Conservation (phyloP, 129 eudicot genomes). For the Oenanthe sinensis region DNA sequence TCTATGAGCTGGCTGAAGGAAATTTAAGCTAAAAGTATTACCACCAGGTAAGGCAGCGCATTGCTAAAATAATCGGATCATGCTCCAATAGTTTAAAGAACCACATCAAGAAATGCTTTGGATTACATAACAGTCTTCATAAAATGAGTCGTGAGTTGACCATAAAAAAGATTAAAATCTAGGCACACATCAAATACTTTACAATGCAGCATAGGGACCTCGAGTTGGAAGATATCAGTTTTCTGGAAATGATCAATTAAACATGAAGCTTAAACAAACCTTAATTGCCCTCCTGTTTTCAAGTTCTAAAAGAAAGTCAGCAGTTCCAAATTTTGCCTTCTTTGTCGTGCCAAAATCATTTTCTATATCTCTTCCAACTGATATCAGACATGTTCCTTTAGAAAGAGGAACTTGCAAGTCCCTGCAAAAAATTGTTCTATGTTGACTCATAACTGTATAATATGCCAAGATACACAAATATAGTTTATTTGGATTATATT, state of each 20-base stretch:
- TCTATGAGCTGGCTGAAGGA: background rate
- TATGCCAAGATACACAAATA: background rate
- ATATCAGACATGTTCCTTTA: slow-evolving; percentile 18
- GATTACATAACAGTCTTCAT: background rate
- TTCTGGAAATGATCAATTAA: background rate
- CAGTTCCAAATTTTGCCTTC: slow-evolving; percentile 68
- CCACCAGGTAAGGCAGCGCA: background rate
- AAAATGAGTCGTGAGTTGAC: background rate
- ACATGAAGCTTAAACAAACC: slow-evolving; percentile 29
- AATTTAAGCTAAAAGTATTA: background rate
- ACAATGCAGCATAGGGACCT: background rate
- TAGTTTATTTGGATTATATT: background rate
- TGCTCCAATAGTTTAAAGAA: background rate
- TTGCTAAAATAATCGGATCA: background rate
- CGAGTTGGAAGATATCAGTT: background rate
- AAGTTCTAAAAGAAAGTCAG: slow-evolving; percentile 59
- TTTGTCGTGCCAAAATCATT: slow-evolving; percentile 26
- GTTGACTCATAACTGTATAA: background rate
- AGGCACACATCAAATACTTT: background rate
- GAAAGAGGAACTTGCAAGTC: slow-evolving; percentile 2
- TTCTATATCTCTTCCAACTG: slow-evolving; percentile 36
- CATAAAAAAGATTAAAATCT: background rate
- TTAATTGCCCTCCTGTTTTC: slow-evolving; percentile 72
- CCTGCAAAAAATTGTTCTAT: slow-evolving; percentile 33
- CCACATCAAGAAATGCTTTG: background rate